Base-by-base conservation (phyloP, 495 filamentous ascomycete species). In the Annulohypoxylon bovei region DNA sequence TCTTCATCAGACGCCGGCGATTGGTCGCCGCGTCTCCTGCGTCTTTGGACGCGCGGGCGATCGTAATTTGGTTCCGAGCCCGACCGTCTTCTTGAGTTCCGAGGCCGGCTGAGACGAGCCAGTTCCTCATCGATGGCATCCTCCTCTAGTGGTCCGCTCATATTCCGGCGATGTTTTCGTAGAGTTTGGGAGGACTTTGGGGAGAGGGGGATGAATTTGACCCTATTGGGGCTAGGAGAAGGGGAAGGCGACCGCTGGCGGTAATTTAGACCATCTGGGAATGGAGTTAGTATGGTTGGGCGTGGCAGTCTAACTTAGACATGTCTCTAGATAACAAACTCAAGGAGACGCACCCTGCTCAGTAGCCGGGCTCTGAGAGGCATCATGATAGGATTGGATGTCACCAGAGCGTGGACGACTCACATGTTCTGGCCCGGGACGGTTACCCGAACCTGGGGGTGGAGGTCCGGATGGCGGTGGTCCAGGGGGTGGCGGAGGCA, bases 201-300 rank as follows among this genome's bases (percentile, higher is more conserved):
- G 5, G 81, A 82, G 46, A 83, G 67, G 2, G 81, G 79, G n/a
- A 78, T 79, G 76, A 81, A 84, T 58, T 68, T 76, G 28, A 82
- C 84, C 67, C 78, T 83, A 65, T 79, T 85, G 12, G 70, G 16
- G 0, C 65, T 62, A 3, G 71, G 68, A 4, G 65, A 70, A 2
- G 42, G 44, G 2, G 53, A 56, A 42, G 59, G 32, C 18, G 64
- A 62, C 25, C 53, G 64, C 20, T 62, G n/a, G 14, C 9, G 53
- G 20, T 60, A 25, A 9, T 22, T 82, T 83, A 83, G 16, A 80
- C 81, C 77, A 82, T 82, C 81, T 81, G 46, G 18, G 2, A 62
- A 27, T 4, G 1, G 3, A 42, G 64, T 72, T 61, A 53, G 42
- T 58, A 50, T 16, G 12, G 47, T 25, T 73, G 8, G 56, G 69